phyloP scores from a whole-genome alignment of 1,284 basidiomycete species.

The Ustilago shanxiensis region DNA sequence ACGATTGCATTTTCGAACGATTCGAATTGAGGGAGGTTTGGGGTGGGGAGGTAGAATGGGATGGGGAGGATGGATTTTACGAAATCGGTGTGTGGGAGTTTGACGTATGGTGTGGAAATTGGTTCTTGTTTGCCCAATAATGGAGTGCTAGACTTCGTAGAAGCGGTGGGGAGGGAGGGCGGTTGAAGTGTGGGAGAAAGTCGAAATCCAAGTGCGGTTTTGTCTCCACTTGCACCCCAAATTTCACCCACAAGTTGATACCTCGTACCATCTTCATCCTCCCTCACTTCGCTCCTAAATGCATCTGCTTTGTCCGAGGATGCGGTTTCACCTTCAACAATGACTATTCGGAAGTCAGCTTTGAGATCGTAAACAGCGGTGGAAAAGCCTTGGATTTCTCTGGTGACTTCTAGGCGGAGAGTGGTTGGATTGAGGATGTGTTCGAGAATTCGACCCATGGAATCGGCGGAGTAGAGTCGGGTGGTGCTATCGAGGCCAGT shows the following conservation, averaged over 20 bases:
- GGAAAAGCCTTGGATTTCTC: conserved; percentile 40
- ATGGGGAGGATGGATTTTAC: conserved; percentile 32
- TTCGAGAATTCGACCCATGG: conserved; percentile 51
- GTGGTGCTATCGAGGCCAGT: conserved; percentile 5
- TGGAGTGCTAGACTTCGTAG: neutral
- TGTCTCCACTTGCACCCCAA: conserved; percentile 36
- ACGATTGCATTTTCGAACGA: conserved; percentile 9
- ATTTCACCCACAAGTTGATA: conserved; percentile 21
- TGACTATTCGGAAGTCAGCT: conserved; percentile 8
- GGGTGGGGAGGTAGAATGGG: neutral
- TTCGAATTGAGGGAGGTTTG: conserved; percentile 1
- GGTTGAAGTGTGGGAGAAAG: conserved; percentile 21
- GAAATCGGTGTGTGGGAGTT: conserved; percentile 19
- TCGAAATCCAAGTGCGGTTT: conserved; percentile 15
- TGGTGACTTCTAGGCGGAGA: conserved; percentile 9
- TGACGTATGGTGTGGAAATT: neutral
- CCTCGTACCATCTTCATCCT: conserved; percentile 21
- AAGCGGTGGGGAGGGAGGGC: neutral
- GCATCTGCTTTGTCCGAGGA: conserved; percentile 11
- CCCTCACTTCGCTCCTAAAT: conserved; percentile 16
- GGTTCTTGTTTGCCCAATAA: conserved; percentile 4
- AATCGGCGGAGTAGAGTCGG: conserved; percentile 46
- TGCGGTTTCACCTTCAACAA: conserved; percentile 14
- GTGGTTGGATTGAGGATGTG: conserved; percentile 11
- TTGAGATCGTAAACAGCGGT: conserved; percentile 43